Percentiles rank a stretch among this genome's conserved stretches.
phyloP scores from a whole-genome alignment of 2,329 filamentous ascomycete genomes.

The Ramularia endophylla region DNA sequence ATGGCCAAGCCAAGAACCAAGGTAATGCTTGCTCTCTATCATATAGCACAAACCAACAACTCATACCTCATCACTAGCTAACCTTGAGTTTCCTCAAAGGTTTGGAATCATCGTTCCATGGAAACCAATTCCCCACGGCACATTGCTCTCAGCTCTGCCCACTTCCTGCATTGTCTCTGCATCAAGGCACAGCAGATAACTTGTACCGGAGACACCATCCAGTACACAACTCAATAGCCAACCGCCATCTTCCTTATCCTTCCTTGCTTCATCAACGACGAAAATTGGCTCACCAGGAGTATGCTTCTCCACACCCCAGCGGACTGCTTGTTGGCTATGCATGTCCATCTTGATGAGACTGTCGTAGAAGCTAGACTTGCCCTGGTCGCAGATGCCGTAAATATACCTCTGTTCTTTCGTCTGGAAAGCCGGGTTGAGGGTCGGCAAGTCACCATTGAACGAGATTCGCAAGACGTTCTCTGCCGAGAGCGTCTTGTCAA shows the following conservation, averaged over 20 bases:
- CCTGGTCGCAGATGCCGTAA: slow-evolving; percentile 53
- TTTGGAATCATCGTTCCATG: no score
- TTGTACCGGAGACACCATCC: slow-evolving; percentile 52
- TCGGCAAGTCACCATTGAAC: neutral
- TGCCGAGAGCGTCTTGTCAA: neutral
- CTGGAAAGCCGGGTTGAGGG: slow-evolving; percentile 44
- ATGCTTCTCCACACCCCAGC: slow-evolving; percentile 57
- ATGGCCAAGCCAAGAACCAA: no score
- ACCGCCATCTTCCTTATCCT: slow-evolving; percentile 65
- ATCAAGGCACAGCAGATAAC: slow-evolving; percentile 61
- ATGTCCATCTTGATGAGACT: slow-evolving; percentile 61
- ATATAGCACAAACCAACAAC: no score
- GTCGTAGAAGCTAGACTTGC: slow-evolving; percentile 57
- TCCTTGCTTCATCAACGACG: slow-evolving; percentile 47
- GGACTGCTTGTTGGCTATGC: slow-evolving; percentile 43
- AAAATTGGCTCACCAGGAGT: slow-evolving; percentile 67
- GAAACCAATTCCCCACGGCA: slow-evolving; percentile 58
- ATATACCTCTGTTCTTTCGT: slow-evolving; percentile 54
- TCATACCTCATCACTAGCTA: no score
- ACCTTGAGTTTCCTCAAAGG: no score
- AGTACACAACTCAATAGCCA: slow-evolving; percentile 58
- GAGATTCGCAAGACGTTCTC: neutral
- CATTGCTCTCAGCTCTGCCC: slow-evolving; percentile 57
- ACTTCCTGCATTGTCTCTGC: slow-evolving; percentile 58
- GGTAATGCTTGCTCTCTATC: no score